These are phyloP conservation scores for Pyronema omphalodes DNA, from an alignment of 495 filamentous ascomycete genomes.

Conservation along the genomic window DNA sequence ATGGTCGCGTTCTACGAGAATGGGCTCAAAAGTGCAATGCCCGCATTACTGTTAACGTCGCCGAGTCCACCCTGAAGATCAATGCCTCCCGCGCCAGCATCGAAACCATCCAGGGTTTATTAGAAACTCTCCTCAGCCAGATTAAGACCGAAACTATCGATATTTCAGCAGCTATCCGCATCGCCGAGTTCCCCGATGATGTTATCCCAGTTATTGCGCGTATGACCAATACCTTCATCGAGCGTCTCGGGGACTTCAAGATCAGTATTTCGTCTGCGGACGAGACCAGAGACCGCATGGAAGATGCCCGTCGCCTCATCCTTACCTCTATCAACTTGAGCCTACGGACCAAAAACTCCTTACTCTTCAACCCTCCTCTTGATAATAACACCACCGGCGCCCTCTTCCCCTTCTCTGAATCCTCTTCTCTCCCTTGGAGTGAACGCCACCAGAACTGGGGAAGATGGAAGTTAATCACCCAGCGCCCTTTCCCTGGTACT, in stretches of 20 bases:
- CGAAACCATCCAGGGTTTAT: constrained; percentile 11
- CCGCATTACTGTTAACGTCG: constrained; percentile 18
- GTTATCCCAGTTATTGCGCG: constrained; percentile 17
- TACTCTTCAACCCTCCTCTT: constrained; percentile 11
- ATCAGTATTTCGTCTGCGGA: constrained; percentile 17
- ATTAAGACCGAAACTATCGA: constrained; percentile 16
- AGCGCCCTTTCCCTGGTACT: neutral
- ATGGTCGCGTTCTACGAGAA: constrained; percentile 15
- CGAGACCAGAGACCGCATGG: constrained; percentile 7
- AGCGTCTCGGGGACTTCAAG: constrained; percentile 14
- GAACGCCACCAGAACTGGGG: constrained; percentile 18
- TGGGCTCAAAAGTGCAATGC: constrained; percentile 17
- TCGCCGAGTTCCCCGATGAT: constrained; percentile 13
- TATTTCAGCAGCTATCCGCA: constrained; percentile 13
- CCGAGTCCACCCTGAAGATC: constrained; percentile 7
- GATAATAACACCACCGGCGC: constrained; percentile 5
- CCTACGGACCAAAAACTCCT: constrained; percentile 11
- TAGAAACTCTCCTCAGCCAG: constrained; percentile 8
- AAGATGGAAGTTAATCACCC: constrained; percentile 12
- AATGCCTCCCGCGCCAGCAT: constrained; percentile 16
- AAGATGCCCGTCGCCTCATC: constrained; percentile 21
- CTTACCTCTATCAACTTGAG: constrained; percentile 16
- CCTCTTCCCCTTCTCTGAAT: constrained; percentile 14
- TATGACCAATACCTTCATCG: constrained; percentile 21
- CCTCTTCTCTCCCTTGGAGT: constrained; percentile 15